phyloP scores from a whole-genome alignment of 306 rosid genomes.

The Glycine latifolia region DNA sequence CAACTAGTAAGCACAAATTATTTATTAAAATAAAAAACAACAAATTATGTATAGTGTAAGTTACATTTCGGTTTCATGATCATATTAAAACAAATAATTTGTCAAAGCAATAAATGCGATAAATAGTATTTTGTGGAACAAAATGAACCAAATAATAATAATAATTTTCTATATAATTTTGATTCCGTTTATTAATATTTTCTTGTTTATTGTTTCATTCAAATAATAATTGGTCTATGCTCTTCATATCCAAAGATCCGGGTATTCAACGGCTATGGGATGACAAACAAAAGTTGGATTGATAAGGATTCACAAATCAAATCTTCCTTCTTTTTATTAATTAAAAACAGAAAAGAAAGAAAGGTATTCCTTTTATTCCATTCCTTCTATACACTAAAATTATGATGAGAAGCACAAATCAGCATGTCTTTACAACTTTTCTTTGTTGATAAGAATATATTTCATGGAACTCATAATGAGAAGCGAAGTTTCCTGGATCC shows the following conservation, averaged over 20 bases:
- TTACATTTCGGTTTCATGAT: slow-evolving; percentile 14
- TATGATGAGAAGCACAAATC: slow-evolving; percentile 17
- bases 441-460: slow-evolving; percentile 28
- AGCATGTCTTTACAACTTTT: slow-evolving; percentile 23
- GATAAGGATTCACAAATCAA: slow-evolving; percentile 31
- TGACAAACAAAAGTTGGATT: slow-evolving; percentile 9
- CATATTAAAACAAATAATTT: slow-evolving; percentile 8
- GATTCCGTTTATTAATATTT: neutral
- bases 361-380: slow-evolving; percentile 34
- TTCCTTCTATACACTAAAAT: slow-evolving; percentile 1
- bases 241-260: neutral
- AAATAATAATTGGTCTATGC: neutral
- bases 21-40: neutral
- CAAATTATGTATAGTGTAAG: neutral
- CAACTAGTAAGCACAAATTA: neutral
- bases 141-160: slow-evolving; percentile 1
- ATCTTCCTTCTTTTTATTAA: neutral
- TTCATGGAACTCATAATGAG: slow-evolving; percentile 27
- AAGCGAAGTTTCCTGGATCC: slow-evolving; percentile 25
- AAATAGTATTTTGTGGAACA: neutral
- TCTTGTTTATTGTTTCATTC: neutral
- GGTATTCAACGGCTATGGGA: slow-evolving; percentile 8
- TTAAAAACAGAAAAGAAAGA: slow-evolving; percentile 7
- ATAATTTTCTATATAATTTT: neutral
- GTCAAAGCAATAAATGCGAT: neutral